These are phyloP conservation scores for Scleroderma bovista DNA, from an alignment of 768 basidiomycete genomes.

Conservation along the genomic window DNA sequence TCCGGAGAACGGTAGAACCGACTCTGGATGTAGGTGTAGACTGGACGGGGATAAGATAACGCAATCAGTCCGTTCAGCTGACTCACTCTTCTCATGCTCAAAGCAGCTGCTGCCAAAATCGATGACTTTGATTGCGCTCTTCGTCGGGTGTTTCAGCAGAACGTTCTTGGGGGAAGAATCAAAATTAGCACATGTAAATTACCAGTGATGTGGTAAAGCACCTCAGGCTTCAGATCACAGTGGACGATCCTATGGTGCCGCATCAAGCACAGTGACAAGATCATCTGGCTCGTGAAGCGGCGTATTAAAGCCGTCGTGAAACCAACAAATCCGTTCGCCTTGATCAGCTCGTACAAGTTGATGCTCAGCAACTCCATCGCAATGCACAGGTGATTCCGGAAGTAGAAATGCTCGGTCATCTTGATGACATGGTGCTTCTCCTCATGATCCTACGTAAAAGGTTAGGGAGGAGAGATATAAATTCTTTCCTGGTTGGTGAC, in stretches of 20 bases:
- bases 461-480: no score
- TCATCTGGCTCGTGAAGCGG: slow-evolving; percentile 94
- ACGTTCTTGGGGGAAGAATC: slow-evolving; percentile 63
- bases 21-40: slow-evolving; percentile 99
- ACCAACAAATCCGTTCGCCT: slow-evolving; percentile 98
- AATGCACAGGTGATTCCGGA: slow-evolving; percentile 95
- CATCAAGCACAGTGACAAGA: slow-evolving; percentile 87
- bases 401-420: slow-evolving; percentile 98
- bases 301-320: slow-evolving; percentile 94
- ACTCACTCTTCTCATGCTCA: slow-evolving; percentile 94
- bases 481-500: background rate
- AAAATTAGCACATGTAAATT: background rate
- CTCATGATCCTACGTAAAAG: slow-evolving; percentile 69
- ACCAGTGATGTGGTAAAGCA: slow-evolving; percentile 26
- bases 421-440: slow-evolving; percentile 97
- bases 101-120: slow-evolving; percentile 99
- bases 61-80: background rate
- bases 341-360: slow-evolving; percentile 98
- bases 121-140: slow-evolving; percentile 96
- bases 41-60: slow-evolving; percentile 36
- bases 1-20: slow-evolving; percentile 99
- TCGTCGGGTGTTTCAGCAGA: slow-evolving; percentile 87
- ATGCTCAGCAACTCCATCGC: slow-evolving; percentile 98
- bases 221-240: slow-evolving; percentile 98
- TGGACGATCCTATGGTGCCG: slow-evolving; percentile 97